Base-by-base conservation (phyloP, 2,329 filamentous ascomycete genomes). In the Colletotrichum sp. region DNA sequence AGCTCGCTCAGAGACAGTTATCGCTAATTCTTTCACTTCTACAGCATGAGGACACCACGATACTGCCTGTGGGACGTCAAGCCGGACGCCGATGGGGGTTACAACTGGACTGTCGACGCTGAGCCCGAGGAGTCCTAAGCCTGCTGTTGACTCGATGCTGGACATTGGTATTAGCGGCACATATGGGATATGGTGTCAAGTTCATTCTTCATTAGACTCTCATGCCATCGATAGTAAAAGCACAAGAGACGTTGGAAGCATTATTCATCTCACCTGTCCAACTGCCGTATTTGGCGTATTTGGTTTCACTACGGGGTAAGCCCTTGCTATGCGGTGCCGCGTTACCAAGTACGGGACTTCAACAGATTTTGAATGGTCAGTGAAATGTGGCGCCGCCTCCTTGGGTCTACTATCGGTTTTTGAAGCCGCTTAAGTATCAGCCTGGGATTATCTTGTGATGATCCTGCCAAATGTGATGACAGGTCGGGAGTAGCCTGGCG, bases 21-120 rank as follows among this genome's bases (percentile, higher is more conserved):
- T 48, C 15, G n/a, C 48, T 55, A 16, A 67, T 4, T 10, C 2
- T 1, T 7, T 26, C 6, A 4, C 16, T n/a, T 0, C 16, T 6
- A 24, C 16, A 74, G 67, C 52, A 66, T 71, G 67, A 66, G 16
- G 6, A 74, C 67, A 1, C 72, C 72, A 9, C 67, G 72, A 13
- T 74, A 74, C 28, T 74, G 72, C 15, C 34, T 74, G 2, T 74
- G 43, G 32, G 67, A 74, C 13, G 65, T 74, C 6, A 61, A 52
- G 18, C 43, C 60, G 2, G 72, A 71, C 13, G 48, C 67, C 13
- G 67, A 71, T 18, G 72, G 67, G 0, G 59, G 67, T 5, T 68
- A 34, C 10, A 67, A 34, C 13, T 73, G 60, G 21, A 63, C 55
- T 1, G 39, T 73, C 10, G 71, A 69, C 24, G 55, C 64, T 7